Base-by-base conservation (phyloP, 257 asterid species). In the Solanum clarkiae region DNA sequence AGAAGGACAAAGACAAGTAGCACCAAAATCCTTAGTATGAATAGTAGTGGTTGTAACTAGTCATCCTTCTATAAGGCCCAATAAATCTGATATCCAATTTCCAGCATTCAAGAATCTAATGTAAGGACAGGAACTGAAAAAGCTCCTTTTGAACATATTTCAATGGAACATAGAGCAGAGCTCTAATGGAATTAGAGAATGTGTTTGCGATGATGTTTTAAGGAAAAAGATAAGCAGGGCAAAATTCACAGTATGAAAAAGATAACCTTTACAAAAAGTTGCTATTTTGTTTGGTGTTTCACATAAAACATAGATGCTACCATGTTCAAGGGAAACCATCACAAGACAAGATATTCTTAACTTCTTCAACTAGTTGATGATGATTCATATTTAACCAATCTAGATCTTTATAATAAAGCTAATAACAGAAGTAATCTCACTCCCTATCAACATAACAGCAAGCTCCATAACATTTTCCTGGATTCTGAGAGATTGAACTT, bases 401-500 rank as follows among this genome's bases (percentile, higher is more conserved):
- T 51, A 24, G 15, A 51, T 13, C 36, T 77, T 26, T 53, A 53
- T 7, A 53, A 17, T 1, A 20, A 26, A 77, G 47, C 65, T 1
- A 77, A 17, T 26, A 77, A 5, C 1, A 51, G 63, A 77, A 51
- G 53, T 77, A 26, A 51, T 51, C 63, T 26, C 47, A 77, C 63
- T 77, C 51, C 63, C 15, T 51, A 77, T 26, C 63, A 77, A 51
- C 47, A 26, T 51, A 26, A 77, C 63, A 77, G 2, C 63, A 77
- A 51, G 47, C 82, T 77, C 82, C 60, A 15, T 17, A 51, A 15
- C 40, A 22, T 47, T 49, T 22, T 49, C 51, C 47, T 14, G 47
- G 6, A 77, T 77, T 15, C 10, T 26, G 26, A 77, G 65, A 53
- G 63, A 53, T 36, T 68, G 80, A 85, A 89, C 98, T 88, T 90